Percentiles rank a stretch among this genome's conserved stretches.
phyloP scores from a whole-genome alignment of 371 early-diverging fungal species.

The Zopfochytrium polystomum region DNA sequence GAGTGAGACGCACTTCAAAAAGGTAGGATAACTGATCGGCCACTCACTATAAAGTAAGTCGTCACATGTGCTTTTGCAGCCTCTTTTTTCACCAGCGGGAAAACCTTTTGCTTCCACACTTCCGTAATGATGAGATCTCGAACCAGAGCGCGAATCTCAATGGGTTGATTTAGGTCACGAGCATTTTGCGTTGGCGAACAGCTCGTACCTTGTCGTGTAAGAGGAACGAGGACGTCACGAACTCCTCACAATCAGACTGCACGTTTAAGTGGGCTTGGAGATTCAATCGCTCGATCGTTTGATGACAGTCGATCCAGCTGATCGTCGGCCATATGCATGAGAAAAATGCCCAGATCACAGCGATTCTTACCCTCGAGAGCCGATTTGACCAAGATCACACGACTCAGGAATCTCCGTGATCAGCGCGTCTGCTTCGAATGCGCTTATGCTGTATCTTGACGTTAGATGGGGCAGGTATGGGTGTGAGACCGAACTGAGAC shows the following conservation, averaged over 20 bases:
- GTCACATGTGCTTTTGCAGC: conserved; percentile 22
- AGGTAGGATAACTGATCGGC: not conserved
- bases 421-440: conserved; percentile 21
- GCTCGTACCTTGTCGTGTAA: conserved; percentile 33
- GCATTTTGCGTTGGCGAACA: no score
- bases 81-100: conserved; percentile 25
- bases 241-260: conserved; percentile 36
- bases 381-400: conserved; percentile 10
- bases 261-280: conserved; percentile 47
- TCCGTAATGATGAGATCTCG: conserved; percentile 39
- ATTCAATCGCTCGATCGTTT: conserved; percentile 41
- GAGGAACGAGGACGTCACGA: conserved; percentile 35
- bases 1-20: not conserved
- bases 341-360: no score
- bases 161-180: conserved; percentile 7
- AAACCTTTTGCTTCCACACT: conserved; percentile 42
- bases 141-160: conserved; percentile 30
- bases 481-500: no score
- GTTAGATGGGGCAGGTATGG: no score
- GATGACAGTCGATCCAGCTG: conserved; percentile 42
- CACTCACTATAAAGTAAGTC: conserved; percentile 40
- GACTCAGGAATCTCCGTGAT: conserved; percentile 11
- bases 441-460: conserved; percentile 13
- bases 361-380: no score
- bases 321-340: no score